Evolutionary conservation across 371 early-diverging fungal genomes (phyloP).

Genomic region (Apophysomyces trapeziformis): DNA sequence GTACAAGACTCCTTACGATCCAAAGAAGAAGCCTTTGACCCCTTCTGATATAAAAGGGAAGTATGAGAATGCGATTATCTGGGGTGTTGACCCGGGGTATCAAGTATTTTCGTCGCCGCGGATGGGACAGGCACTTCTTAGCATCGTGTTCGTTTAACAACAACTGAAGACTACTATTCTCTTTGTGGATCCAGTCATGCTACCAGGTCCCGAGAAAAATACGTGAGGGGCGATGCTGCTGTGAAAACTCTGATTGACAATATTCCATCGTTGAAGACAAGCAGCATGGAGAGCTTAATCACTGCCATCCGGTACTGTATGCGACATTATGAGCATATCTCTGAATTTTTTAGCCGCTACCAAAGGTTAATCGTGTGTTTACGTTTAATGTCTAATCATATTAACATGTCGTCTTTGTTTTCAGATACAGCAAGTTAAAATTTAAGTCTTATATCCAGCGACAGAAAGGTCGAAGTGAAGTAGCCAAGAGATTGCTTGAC

Average conservation of each 20-base stretch:
- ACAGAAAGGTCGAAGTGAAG: neutral
- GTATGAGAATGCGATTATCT: neutral
- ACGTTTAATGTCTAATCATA: neutral
- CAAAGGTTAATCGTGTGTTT: neutral
- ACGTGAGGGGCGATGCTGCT: neutral
- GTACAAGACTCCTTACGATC: constrained; percentile 1
- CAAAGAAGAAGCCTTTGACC: neutral
- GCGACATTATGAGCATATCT: neutral
- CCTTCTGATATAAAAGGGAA: neutral
- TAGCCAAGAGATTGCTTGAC: neutral
- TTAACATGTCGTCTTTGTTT: neutral
- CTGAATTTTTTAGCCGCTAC: neutral
- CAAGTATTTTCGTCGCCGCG: constrained; percentile 10
- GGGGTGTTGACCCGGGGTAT: constrained; percentile 14
- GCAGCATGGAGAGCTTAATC: neutral
- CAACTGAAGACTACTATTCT: constrained; percentile 9
- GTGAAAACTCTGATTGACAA: neutral
- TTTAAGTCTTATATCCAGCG: neutral
- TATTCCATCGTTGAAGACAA: neutral
- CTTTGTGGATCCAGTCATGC: constrained; percentile 11
- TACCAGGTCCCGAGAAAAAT: neutral
- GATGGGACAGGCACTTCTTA: neutral
- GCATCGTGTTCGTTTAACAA: neutral
- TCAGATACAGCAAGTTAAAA: neutral
- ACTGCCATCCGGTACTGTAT: neutral